phyloP scores from a whole-genome alignment of 345 rosid genomes.

The Arabidopsis thaliana region DNA sequence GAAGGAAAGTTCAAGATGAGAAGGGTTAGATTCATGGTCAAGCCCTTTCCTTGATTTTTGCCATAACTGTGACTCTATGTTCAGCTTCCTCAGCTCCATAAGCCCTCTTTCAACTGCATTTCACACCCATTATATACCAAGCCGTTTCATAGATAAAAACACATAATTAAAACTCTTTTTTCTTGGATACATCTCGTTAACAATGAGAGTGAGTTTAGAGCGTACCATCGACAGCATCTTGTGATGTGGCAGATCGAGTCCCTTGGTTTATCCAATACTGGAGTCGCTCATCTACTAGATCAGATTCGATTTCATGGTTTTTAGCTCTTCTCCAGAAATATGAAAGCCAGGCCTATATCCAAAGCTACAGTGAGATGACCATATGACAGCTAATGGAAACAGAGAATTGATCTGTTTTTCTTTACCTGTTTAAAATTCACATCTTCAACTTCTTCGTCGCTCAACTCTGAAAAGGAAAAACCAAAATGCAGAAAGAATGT shows the following conservation, averaged over 20 bases:
- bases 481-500: slow-evolving; percentile 4
- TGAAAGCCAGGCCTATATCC: slow-evolving; percentile 78
- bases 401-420: neutral
- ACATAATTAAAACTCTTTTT: neutral
- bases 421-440: slow-evolving; percentile 84
- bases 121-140: neutral
- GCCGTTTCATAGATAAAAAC: neutral
- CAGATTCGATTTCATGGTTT: slow-evolving; percentile 69
- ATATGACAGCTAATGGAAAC: neutral
- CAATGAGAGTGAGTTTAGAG: slow-evolving; percentile 12
- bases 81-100: slow-evolving; percentile 74
- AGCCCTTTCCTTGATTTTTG: slow-evolving; percentile 64
- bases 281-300: slow-evolving; percentile 78
- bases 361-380: slow-evolving; percentile 19
- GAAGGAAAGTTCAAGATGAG: slow-evolving; percentile 50
- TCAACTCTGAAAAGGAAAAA: slow-evolving; percentile 60
- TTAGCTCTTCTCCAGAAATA: slow-evolving; percentile 90
- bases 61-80: slow-evolving; percentile 82
- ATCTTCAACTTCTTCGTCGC: slow-evolving; percentile 81
- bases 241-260: slow-evolving; percentile 55
- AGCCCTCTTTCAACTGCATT: slow-evolving; percentile 81
- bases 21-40: slow-evolving; percentile 47
- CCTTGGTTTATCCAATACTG: slow-evolving; percentile 69
- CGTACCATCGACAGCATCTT: slow-evolving; percentile 88
- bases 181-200: slow-evolving; percentile 8